Base-by-base conservation (phyloP, 164 flowering plant species). In the Nymphaea colorata region DNA sequence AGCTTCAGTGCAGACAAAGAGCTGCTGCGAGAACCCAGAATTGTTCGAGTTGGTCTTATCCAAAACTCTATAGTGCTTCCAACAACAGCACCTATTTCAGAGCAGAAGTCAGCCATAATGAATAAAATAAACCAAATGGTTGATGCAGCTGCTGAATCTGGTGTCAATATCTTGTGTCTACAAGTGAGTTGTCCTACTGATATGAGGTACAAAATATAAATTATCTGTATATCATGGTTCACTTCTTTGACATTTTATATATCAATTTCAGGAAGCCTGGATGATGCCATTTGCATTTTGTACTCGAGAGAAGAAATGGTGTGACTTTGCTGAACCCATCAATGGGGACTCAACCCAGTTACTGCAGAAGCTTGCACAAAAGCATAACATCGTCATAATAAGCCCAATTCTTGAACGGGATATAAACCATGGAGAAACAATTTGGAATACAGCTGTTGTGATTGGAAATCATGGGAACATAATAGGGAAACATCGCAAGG, bases 231-330 rank as follows among this genome's bases (percentile, higher is more conserved):
- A 25, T 45, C 53, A 45, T 10, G 5, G 2, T 10, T 45, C 53
- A 5, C 53, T 45, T 45, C 10, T 45, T 5, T 45, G 53, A 45
- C 53, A 45, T 61, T 61, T 42, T 51, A 2, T 51, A 45, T 17
- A 71, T 43, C 63, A 36, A 60, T 67, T 70, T 43, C 80, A 93
- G 98, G 99, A 94, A 76, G 93, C 93, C 65, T 91, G 96, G 99
- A 89, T 72, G 71, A 94, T 91, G 97, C 99, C 97, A 18, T 94
- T 94, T 82, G 99, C 89, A 64, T 91, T 94, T 74, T 94, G 99
- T 76, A 94, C 99, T 4, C 81, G 99, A 43, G 99, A 94, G 83
- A 94, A 91, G 83, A 83, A 86, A 68, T 94, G 99, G 99, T 88
- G 96, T 76, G 96, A 91, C 76, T 94, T 94, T 80, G 96, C 98